These are phyloP conservation scores for Cetradonia linearis DNA, from an alignment of 495 filamentous ascomycete genomes.

Conservation along the genomic window DNA sequence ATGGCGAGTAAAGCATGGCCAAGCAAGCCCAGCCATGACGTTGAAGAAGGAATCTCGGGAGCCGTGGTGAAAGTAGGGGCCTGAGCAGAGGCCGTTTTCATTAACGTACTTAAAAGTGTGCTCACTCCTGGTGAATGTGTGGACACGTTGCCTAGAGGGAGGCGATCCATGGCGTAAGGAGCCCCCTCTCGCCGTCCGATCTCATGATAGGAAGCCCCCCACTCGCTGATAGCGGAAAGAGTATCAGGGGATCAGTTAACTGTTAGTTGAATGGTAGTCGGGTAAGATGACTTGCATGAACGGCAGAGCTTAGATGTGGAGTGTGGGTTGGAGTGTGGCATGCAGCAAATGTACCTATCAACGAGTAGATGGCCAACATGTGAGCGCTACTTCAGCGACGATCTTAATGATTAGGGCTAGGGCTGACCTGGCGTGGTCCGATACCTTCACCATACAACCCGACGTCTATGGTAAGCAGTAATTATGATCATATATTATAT, in stretches of 20 bases:
- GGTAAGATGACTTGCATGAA: constrained; percentile 7
- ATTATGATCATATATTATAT: too few species aligned
- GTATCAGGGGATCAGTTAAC: neutral
- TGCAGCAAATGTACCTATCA: constrained; percentile 3
- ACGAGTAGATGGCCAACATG: neutral
- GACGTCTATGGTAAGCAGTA: too few species aligned
- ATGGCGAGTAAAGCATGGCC: constrained; percentile 36
- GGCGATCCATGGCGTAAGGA: constrained; percentile 16
- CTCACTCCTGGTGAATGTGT: constrained; percentile 1
- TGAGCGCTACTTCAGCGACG: constrained; percentile 2
- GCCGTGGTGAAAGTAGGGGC: neutral
- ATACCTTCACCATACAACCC: too few species aligned
- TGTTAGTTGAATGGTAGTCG: neutral
- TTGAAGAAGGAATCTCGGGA: constrained; percentile 11
- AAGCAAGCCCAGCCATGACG: constrained; percentile 32
- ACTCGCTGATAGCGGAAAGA: constrained; percentile 14
- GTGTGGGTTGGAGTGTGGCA: neutral
- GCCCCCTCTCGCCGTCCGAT: neutral
- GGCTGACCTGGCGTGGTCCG: neutral
- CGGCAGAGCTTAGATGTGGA: neutral
- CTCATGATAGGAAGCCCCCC: constrained; percentile 14
- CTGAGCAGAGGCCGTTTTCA: constrained; percentile 3
- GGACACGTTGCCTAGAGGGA: constrained; percentile 5
- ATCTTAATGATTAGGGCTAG: constrained; percentile 2
- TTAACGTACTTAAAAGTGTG: constrained; percentile 6